Percentiles rank a stretch among this genome's conserved stretches.
phyloP scores from a whole-genome alignment of 2,329 filamentous ascomycete species.

The Nigrospora osmanthi region DNA sequence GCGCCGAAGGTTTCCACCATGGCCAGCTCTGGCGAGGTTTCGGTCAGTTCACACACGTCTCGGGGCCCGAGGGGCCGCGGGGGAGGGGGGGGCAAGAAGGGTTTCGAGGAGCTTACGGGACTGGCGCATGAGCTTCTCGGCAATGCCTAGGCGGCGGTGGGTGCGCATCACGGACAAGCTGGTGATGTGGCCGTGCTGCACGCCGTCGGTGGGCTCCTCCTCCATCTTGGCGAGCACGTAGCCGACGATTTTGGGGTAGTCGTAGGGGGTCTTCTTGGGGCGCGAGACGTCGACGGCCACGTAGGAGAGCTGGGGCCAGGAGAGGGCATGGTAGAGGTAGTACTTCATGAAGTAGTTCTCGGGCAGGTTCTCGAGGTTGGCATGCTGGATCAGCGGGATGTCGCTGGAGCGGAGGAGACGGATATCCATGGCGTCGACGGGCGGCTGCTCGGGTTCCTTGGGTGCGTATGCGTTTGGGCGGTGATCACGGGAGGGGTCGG shows the following conservation, averaged over 20 bases:
- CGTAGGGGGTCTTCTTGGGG: conserved; percentile 68
- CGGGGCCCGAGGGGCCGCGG: too few relatives aligned
- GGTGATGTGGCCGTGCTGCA: conserved; percentile 94
- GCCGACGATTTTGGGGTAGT: conserved; percentile 95
- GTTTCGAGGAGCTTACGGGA: conserved; percentile 57
- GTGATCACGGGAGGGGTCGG: too few relatives aligned
- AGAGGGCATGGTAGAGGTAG: conserved; percentile 97
- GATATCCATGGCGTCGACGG: conserved; percentile 66
- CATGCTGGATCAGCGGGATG: conserved; percentile 89
- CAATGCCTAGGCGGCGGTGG: conserved; percentile 81
- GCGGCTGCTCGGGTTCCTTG: neutral
- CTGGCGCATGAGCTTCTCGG: conserved; percentile 96
- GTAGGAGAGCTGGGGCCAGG: conserved; percentile 95
- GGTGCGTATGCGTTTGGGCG: too few relatives aligned
- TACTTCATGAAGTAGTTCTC: conserved; percentile 99
- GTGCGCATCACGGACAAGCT: conserved; percentile 94
- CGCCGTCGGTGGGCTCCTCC: conserved; percentile 85
- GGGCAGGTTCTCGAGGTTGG: conserved; percentile 96
- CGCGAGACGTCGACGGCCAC: conserved; percentile 89
- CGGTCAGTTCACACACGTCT: neutral
- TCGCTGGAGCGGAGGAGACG: conserved; percentile 75
- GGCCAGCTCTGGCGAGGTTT: conserved; percentile 59
- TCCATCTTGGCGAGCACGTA: conserved; percentile 99
- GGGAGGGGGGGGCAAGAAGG: neutral
- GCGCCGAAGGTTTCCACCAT: conserved; percentile 95